A percentile compares a stretch with the other conserved stretches of the same genome.
Evolutionary conservation across 1,139 yeast species (phyloP).

Genomic region (Komagataea norvegica): DNA sequence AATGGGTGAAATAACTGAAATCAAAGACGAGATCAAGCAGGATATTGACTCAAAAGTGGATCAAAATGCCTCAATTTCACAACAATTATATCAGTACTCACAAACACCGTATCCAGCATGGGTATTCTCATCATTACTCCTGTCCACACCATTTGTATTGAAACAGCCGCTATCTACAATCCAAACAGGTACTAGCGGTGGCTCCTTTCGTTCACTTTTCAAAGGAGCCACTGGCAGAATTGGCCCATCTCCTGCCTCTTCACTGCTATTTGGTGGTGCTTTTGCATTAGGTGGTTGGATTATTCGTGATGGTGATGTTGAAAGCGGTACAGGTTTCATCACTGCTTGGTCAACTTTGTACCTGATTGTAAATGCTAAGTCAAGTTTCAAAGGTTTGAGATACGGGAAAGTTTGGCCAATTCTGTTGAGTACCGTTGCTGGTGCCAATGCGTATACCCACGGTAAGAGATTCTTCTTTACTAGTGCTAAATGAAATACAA

Average conservation of each 20-base stretch:
- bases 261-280: constrained; percentile 62
- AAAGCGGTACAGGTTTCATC: constrained; percentile 83
- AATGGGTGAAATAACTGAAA: constrained; percentile 24
- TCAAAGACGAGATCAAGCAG: constrained; percentile 17
- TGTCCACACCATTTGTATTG: constrained; percentile 42
- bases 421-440: constrained; percentile 52
- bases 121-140: constrained; percentile 38
- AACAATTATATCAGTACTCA: constrained; percentile 32
- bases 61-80: constrained; percentile 17
- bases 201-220: constrained; percentile 5
- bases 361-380: constrained; percentile 65
- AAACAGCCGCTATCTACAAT: constrained; percentile 19
- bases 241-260: constrained; percentile 44
- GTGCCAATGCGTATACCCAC: constrained; percentile 59
- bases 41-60: constrained; percentile 11
- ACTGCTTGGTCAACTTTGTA: constrained; percentile 86
- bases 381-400: constrained; percentile 45
- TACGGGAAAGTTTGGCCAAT: constrained; percentile 55
- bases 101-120: constrained; percentile 53
- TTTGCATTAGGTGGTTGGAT: constrained; percentile 78
- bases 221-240: constrained; percentile 18
- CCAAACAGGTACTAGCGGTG: constrained; percentile 8
- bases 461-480: constrained; percentile 53
- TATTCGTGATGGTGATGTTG: constrained; percentile 72
- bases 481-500: constrained; percentile 5